Evolutionary conservation across 164 flowering plant genomes (phyloP), one percentile per base, ranked within the genome.

Genomic region (Protea cynaroides): DNA sequence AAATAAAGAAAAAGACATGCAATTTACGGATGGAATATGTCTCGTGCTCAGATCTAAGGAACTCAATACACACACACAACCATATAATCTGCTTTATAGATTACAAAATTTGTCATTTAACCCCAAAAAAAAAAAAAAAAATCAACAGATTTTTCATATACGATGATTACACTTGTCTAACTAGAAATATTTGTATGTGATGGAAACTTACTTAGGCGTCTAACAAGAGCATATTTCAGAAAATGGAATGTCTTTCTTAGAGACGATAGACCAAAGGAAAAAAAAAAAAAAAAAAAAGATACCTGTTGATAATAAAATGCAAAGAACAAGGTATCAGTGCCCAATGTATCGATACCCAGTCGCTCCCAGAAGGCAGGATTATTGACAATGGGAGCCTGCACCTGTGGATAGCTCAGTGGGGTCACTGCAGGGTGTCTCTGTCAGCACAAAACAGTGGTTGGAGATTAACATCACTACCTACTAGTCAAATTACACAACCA

Each of bases 301-400:
- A 94, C 99, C 93, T 83, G 99, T 63, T 95, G 99, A 73, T 84
- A 86, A 75, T 95, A 95, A 62, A 92, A 95, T 59, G 99, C 83
- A 81, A 91, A 92, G 78, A 95, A 95, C 71, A 95, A 72, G 9
- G 91, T 81, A 70, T 92, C 97, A 43, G 89, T 82, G 73, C 89
- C 87, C 58, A 67, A 71, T 51, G 71, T 69, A 62, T 88, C 96
- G 46, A 72, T 43, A 63, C 86, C 85, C 36, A 88, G 62, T 13
- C 96, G 80, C 67, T 88, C 99, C 99, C 99, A 95, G 67, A 86
- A 92, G 46, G 90, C 92, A 60, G 96, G 97, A 74, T 83, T 92
- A 61, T 84, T 84, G 13, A 90, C 83, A 73, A 88, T 81, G 12
- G 99, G 94, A 18, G 97, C 92, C 65, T 88, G 99, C 62, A 76